These are phyloP conservation scores for Skeletonema potamos DNA, from an alignment of 108 stramenopile genomes.

Conservation along the genomic window DNA sequence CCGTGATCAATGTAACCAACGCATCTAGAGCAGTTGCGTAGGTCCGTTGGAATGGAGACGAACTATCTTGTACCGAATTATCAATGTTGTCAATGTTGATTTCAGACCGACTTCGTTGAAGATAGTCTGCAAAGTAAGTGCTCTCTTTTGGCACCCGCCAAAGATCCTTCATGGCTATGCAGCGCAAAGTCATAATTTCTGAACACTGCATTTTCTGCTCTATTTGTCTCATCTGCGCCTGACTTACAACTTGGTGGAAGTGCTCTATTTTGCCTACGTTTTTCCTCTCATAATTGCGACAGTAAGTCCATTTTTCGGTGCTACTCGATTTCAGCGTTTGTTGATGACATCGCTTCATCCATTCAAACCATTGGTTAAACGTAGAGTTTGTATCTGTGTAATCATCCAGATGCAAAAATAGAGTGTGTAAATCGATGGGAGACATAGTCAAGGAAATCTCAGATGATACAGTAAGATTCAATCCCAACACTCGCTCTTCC, in stretches of 20 bases:
- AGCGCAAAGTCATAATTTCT: slow-evolving; percentile 23
- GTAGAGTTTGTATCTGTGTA: slow-evolving; percentile 26
- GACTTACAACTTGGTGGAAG: too few relatives aligned
- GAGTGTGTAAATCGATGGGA: slow-evolving; percentile 20
- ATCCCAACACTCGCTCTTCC: slow-evolving; percentile 5
- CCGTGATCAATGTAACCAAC: slow-evolving; percentile 13
- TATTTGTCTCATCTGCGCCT: slow-evolving; percentile 10
- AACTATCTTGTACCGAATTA: background rate
- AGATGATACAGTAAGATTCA: slow-evolving; percentile 1
- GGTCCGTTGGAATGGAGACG: slow-evolving; percentile 14
- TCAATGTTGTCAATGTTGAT: slow-evolving; percentile 12
- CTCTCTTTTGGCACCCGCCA: slow-evolving; percentile 30
- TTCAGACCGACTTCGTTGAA: slow-evolving; percentile 16
- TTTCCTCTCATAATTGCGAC: slow-evolving; percentile 3
- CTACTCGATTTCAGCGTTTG: slow-evolving; percentile 1
- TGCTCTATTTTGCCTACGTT: background rate
- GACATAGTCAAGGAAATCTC: slow-evolving; percentile 21
- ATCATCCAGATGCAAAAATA: slow-evolving; percentile 38
- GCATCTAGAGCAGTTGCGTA: slow-evolving; percentile 15
- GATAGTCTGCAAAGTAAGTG: slow-evolving; percentile 26
- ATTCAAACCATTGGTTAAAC: slow-evolving; percentile 25
- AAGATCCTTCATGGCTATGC: slow-evolving; percentile 26
- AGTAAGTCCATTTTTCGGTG: slow-evolving; percentile 13
- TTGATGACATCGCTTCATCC: slow-evolving; percentile 6
- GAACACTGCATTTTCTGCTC: slow-evolving; percentile 22